Evolutionary conservation across 768 basidiomycete genomes (phyloP).

Genomic region (Agrocybe praecox): DNA sequence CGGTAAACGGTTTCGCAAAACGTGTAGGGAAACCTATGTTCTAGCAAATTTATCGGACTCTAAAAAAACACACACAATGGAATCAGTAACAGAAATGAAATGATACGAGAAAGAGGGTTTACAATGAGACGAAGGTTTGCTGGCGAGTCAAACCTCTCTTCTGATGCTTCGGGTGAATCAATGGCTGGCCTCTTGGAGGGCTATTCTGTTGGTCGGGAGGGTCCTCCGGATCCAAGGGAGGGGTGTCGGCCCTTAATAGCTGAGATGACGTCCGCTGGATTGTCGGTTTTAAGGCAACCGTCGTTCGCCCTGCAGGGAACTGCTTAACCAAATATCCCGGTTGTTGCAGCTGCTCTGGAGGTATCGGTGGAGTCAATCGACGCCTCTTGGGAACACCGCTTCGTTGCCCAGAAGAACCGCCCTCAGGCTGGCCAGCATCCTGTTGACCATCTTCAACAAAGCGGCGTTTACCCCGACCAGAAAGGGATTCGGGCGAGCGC

Average conservation of each 20-base stretch:
- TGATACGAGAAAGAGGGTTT: background rate
- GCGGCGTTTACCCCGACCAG: background rate
- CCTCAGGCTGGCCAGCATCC: background rate
- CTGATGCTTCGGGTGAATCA: background rate
- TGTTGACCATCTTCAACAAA: slow-evolving; percentile 10
- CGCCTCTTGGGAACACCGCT: background rate
- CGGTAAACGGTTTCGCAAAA: too few relatives aligned
- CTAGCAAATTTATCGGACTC: background rate
- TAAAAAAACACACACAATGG: background rate
- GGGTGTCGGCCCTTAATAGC: background rate
- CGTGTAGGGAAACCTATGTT: too few relatives aligned
- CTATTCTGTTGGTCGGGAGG: background rate
- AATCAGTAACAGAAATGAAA: background rate
- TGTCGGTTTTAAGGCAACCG: background rate
- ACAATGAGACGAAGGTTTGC: background rate
- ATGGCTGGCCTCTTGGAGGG: background rate
- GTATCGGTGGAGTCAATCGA: background rate
- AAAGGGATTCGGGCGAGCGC: slow-evolving; percentile 6
- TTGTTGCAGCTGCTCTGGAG: background rate
- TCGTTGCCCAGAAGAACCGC: background rate
- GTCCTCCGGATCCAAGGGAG: background rate
- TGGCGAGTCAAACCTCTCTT: background rate
- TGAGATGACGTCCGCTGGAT: background rate
- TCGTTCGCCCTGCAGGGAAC: background rate
- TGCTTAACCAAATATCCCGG: background rate